Percentiles rank a stretch among this genome's conserved stretches.
Conservation (phyloP, 148 eudicot genomes). For the Arbutus unedo region DNA sequence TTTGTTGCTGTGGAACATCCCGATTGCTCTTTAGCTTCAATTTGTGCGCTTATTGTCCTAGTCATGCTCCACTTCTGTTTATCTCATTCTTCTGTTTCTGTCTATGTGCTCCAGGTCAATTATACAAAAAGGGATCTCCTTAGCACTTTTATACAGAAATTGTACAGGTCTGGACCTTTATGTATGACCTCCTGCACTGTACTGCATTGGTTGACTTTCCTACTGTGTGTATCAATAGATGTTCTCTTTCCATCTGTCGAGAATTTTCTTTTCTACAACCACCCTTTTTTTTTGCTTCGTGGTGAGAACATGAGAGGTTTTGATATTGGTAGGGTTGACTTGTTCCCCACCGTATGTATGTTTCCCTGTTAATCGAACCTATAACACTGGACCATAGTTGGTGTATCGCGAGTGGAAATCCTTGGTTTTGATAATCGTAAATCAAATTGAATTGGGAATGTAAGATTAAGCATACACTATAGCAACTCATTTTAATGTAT, state of each 20-base stretch:
- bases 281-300: neutral
- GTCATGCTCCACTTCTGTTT: neutral
- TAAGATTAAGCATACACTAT: too few relatives aligned
- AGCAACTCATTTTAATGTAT: neutral
- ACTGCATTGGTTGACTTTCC: neutral
- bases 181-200: neutral
- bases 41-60: neutral
- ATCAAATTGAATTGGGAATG: neutral
- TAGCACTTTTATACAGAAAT: constrained; percentile 12
- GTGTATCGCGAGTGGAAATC: neutral
- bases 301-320: neutral
- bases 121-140: constrained; percentile 40
- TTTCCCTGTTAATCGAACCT: neutral
- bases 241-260: neutral
- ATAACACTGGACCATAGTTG: neutral
- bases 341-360: neutral
- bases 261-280: neutral
- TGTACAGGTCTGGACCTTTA: constrained; percentile 22
- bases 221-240: neutral
- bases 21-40: neutral
- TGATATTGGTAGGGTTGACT: constrained; percentile 6
- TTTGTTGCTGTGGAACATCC: neutral
- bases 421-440: neutral
- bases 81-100: neutral
- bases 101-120: constrained; percentile 29